Evolutionary conservation across 768 basidiomycete genomes (phyloP).

Genomic region (Chalciporus pseudorubinellus): DNA sequence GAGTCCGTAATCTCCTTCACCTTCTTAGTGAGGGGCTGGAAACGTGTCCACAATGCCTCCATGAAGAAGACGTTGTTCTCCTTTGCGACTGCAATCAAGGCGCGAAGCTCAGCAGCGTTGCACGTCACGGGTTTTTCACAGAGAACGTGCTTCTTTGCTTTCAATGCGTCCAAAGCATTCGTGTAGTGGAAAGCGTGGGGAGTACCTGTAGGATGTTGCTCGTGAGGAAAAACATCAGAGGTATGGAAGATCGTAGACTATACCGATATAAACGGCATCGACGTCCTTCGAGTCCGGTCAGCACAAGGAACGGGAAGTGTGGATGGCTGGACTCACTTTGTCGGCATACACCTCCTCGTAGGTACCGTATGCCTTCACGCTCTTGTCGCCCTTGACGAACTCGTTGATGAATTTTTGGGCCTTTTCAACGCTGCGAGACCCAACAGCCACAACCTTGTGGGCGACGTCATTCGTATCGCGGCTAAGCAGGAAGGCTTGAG

Average conservation of each 20-base stretch:
- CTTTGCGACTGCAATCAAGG: constrained; percentile 70
- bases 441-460: constrained; percentile 72
- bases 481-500: constrained; percentile 33
- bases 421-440: constrained; percentile 67
- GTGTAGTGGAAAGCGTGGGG: constrained; percentile 83
- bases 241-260: constrained; percentile 2
- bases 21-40: constrained; percentile 68
- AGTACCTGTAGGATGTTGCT: constrained; percentile 48
- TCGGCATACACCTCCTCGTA: constrained; percentile 77
- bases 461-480: constrained; percentile 61
- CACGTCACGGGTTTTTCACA: constrained; percentile 88
- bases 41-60: constrained; percentile 90
- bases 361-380: constrained; percentile 65
- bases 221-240: neutral
- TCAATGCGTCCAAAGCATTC: constrained; percentile 72
- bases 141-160: constrained; percentile 79
- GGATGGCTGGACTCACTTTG: constrained; percentile 41
- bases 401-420: constrained; percentile 67
- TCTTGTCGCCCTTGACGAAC: constrained; percentile 47
- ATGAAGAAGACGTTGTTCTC: constrained; percentile 83
- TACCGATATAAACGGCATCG: constrained; percentile 75
- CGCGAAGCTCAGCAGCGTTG: constrained; percentile 72
- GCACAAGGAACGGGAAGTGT: neutral
- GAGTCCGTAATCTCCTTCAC: constrained; percentile 61
- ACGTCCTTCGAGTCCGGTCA: constrained; percentile 47